Base-by-base conservation (phyloP, 768 basidiomycete genomes). In the Termitomyces titanicus region DNA sequence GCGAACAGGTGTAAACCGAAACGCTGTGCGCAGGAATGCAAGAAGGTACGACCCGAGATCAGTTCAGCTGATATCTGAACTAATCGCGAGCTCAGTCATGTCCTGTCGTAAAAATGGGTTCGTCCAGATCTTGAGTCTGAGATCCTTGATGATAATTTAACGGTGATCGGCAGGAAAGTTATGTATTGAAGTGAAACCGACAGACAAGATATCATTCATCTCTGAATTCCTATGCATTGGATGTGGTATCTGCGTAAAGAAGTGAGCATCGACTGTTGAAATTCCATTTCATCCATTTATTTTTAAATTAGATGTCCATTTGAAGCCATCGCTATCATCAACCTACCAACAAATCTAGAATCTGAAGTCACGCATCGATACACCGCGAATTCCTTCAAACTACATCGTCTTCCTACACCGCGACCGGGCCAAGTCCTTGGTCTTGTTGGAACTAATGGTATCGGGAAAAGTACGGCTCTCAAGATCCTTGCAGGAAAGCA, bases 231-330 rank as follows among this genome's bases (percentile, higher is more conserved):
- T 99, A 53, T 99, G 97, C 70, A 99, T 99, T 58, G 97, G 97
- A 64, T 99, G 97, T 72, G 97, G 97, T 90, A 98, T 99, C 66
- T 99, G 97, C 70, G 95, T 98, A 33, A 98, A 98, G 77, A 99
- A 98, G 96, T 97, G 66, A 69, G 88, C 75, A 31, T 51, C 24
- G 53, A 34, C 11, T 15, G n/a, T 44, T 18, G 20, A 17, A 29
- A 31, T 43, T 13, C 55, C 12, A 47, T 33, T 17, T 15, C 18
- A 42, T 39, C 31, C 35, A 13, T 46, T 53, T 2, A 54, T 33
- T 1, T 35, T 27, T 5, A 22, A 35, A 38, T 3, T 61, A 98
- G 96, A 74, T 99, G 97, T 68, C 97, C 97, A 25, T 99, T 99
- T 67, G 97, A 99, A 76, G 97, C 97, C 56, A 98, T 99, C 68